Evolutionary conservation across 768 basidiomycete genomes (phyloP), one percentile per base, ranked within the genome.

Genomic region (Gautieria morchelliformis): DNA sequence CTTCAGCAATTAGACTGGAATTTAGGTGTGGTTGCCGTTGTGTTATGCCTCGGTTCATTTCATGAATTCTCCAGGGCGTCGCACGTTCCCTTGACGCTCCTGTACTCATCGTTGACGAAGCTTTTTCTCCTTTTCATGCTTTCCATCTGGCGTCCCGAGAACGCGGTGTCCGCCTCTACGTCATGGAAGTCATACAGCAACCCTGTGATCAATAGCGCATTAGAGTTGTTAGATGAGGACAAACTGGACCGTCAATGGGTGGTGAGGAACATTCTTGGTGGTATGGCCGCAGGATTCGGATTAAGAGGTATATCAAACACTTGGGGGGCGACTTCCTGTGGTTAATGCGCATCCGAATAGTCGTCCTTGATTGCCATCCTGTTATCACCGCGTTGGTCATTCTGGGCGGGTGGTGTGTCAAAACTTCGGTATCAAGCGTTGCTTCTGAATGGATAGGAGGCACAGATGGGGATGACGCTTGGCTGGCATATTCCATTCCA

Each of bases 221-320:
- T 85, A 46, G 72, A 79, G 58, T 62, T 85, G 3, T 74, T 89
- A 53, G 84, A 87, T 60, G 87, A 89, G 52, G 83, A 85, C 60
- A 80, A 78, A 32, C 69, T 92, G 1, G 87, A 92, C 66, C 79
- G 87, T 7, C 87, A 87, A 64, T 93, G 90, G 90, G 72, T 90
- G 6, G 82, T 92, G 4, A 77, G 90, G 24, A 92, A 93, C 62
- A 74, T 91, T 10, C 72, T 93, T 1, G 90, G 90, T 11, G 90
- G 90, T 0, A 84, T 93, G 81, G 85, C 89, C 11, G 85, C 89
- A 33, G 90, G 90, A 1, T 93, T 92, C 67, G 90, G 89, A 0
- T 68, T 93, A 53, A 80, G 89, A 64, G 87, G 89, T 90, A 63
- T 44, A 73, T 66, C 15, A 11, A 17, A 0, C n/a, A 27, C 20